Conservation (phyloP, 2,329 filamentous ascomycete genomes). For the Ophioceras dolichostomum region DNA sequence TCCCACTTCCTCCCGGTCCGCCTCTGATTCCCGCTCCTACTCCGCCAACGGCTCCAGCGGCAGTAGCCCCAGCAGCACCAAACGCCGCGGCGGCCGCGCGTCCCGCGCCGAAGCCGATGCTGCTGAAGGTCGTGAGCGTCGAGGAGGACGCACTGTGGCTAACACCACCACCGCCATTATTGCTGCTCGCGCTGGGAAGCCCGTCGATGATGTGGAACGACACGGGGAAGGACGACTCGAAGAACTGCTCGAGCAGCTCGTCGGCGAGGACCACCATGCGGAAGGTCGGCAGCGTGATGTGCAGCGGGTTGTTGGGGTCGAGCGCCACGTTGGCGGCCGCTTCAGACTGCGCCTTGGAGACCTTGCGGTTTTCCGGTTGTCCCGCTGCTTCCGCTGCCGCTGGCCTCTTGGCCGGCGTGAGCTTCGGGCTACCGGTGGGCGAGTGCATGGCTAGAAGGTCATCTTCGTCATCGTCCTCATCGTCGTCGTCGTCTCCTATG, state of each 20-base stretch:
- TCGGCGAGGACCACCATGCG: conserved; percentile 97
- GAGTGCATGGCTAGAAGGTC: conserved; percentile 50
- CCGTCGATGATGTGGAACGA: conserved; percentile 81
- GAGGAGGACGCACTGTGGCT: conserved; percentile 34
- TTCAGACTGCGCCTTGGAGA: conserved; percentile 56
- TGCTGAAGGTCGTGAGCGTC: conserved; percentile 77
- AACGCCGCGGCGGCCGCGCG: conserved; percentile 26
- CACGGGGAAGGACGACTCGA: conserved; percentile 87
- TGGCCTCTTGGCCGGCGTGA: neutral
- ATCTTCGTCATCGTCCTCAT: conserved; percentile 36
- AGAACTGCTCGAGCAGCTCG: conserved; percentile 91
- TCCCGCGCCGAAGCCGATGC: conserved; percentile 44
- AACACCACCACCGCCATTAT: conserved; percentile 7
- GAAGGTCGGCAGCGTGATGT: conserved; percentile 95
- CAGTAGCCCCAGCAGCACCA: conserved; percentile 25
- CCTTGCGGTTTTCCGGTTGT: conserved; percentile 21
- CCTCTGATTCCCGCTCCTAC: conserved; percentile 4
- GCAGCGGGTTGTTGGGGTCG: conserved; percentile 82
- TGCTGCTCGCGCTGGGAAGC: conserved; percentile 17
- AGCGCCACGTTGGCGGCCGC: conserved; percentile 72
- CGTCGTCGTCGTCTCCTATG: conserved; percentile 62
- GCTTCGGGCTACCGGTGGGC: conserved; percentile 26
- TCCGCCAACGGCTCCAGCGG: conserved; percentile 28
- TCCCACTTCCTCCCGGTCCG: conserved; percentile 15
- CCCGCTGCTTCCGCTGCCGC: too few species aligned